Conservation (phyloP, 306 rosid genomes). For the Prunus kanzakura region DNA sequence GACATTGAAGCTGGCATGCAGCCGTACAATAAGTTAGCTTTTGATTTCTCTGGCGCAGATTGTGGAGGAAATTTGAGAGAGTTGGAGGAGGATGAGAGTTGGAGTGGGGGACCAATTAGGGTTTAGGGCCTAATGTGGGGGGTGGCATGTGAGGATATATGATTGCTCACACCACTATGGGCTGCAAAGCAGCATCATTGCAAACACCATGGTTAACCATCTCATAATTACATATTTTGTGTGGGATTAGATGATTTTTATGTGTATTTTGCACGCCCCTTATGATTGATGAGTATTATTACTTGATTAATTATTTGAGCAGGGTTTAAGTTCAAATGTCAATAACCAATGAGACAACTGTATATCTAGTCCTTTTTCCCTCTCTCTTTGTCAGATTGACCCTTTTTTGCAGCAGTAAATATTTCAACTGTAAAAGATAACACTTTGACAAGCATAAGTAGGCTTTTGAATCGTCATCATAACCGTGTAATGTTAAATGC, state of each 20-base stretch:
- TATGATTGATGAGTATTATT: neutral
- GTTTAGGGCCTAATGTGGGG: slow-evolving; percentile 6
- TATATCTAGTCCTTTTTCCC: neutral
- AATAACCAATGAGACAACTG: neutral
- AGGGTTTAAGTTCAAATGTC: neutral
- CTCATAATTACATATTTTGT: slow-evolving; percentile 24
- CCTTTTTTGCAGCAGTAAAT: too few species aligned
- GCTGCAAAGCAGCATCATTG: slow-evolving; percentile 3
- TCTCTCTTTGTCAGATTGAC: too few species aligned
- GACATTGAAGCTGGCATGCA: slow-evolving; percentile 4
- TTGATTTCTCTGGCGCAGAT: slow-evolving; percentile 28
- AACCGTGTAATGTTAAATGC: too few species aligned
- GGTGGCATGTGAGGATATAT: slow-evolving; percentile 38
- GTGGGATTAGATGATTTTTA: neutral
- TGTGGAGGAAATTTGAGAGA: slow-evolving; percentile 18
- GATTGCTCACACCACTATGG: slow-evolving; percentile 39
- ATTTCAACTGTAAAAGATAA: too few species aligned
- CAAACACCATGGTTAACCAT: neutral
- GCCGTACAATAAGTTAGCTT: neutral
- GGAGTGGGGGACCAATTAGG: slow-evolving; percentile 27
- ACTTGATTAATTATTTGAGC: neutral
- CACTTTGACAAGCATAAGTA: too few species aligned
- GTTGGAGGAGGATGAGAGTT: slow-evolving; percentile 3
- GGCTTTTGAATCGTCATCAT: too few species aligned
- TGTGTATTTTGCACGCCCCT: slow-evolving; percentile 1